Conservation (phyloP, 345 rosid species). For the Ceriops decandra region DNA sequence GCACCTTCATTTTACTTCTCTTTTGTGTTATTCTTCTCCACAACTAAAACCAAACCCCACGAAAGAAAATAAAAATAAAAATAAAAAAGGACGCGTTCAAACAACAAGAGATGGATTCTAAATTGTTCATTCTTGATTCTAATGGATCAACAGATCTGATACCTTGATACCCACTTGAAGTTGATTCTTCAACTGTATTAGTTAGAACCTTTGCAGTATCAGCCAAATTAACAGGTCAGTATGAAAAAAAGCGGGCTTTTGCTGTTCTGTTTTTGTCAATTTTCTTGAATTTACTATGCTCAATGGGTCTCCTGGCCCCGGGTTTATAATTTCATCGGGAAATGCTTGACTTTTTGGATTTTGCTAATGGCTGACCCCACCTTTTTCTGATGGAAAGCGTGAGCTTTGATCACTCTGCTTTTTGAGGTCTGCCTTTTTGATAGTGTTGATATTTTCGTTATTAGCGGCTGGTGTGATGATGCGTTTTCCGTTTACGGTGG, state of each 20-base stretch:
- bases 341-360: conserved; percentile 32
- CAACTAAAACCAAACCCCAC: background rate
- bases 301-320: conserved; percentile 10
- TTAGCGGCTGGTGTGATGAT: conserved; percentile 18
- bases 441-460: conserved; percentile 22
- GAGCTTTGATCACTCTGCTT: conserved; percentile 28
- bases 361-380: conserved; percentile 19
- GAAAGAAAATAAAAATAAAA: background rate
- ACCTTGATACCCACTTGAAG: conserved; percentile 28
- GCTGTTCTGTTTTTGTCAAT: background rate
- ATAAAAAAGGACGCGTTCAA: background rate
- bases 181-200: conserved; percentile 15
- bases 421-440: conserved; percentile 5
- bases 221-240: conserved; percentile 37
- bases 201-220: conserved; percentile 11
- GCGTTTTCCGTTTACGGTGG: conserved; percentile 13
- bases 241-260: conserved; percentile 3
- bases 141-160: conserved; percentile 58
- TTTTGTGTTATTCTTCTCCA: conserved; percentile 7
- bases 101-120: conserved; percentile 4
- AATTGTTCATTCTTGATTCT: conserved; percentile 7
- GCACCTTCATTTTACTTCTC: conserved; percentile 5
- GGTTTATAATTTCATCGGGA: conserved; percentile 24
- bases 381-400: conserved; percentile 10
- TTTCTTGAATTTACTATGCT: conserved; percentile 18